phyloP scores from a whole-genome alignment of 148 eudicot species.

The Spergularia bocconei region DNA sequence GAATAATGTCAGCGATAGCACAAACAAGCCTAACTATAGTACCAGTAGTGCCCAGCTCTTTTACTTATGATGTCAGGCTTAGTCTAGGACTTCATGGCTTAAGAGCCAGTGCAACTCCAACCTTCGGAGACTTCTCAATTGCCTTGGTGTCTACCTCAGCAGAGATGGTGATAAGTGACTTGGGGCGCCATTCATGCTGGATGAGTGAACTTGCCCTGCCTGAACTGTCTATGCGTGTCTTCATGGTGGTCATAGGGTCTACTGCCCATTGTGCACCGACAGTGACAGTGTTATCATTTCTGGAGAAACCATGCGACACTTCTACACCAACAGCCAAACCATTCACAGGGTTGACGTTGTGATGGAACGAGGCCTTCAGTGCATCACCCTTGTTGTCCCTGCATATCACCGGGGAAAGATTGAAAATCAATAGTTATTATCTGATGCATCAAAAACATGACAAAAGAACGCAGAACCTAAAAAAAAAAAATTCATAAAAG shows the following conservation, averaged over 20 bases:
- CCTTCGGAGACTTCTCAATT: conserved; percentile 57
- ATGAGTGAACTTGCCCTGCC: conserved; percentile 55
- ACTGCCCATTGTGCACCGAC: conserved; percentile 51
- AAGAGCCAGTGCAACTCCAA: conserved; percentile 60
- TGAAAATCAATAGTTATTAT: not conserved
- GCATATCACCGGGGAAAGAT: conserved; percentile 3
- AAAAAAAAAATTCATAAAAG: too few relatives aligned
- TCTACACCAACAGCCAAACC: conserved; percentile 65
- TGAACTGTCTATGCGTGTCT: conserved; percentile 52
- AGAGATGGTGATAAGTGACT: conserved; percentile 54
- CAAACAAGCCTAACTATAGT: conserved; percentile 13
- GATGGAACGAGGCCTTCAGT: conserved; percentile 63
- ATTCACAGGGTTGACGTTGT: conserved; percentile 43
- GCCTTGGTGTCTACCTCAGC: conserved; percentile 66
- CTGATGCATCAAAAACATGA: not conserved
- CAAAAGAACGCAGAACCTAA: not conserved
- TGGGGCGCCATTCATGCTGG: conserved; percentile 72
- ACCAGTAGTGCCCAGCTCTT: not conserved
- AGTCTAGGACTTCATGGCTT: conserved; percentile 34
- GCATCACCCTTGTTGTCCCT: conserved; percentile 64
- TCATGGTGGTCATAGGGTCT: conserved; percentile 53
- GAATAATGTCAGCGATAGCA: too few relatives aligned
- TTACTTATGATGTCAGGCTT: too few relatives aligned
- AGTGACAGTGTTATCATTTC: conserved; percentile 49
- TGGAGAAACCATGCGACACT: conserved; percentile 54